phyloP scores from a whole-genome alignment of 768 basidiomycete genomes.

The Pholiota conissans region DNA sequence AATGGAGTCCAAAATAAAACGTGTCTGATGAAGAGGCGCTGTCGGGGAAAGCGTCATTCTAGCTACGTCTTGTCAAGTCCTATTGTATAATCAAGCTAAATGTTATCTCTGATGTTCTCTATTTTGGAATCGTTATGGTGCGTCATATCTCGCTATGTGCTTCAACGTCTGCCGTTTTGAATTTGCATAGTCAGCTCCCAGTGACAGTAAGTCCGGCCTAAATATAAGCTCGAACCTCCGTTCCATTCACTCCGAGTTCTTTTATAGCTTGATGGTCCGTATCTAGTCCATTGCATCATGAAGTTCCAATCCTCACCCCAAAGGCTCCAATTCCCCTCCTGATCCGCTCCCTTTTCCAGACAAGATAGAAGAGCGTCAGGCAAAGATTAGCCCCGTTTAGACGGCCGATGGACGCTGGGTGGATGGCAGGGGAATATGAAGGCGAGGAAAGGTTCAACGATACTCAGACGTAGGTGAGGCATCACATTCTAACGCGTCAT shows the following conservation, averaged over 20 bases:
- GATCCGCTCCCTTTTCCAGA: too few relatives aligned
- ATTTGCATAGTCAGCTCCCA: too few relatives aligned
- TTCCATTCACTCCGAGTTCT: not conserved
- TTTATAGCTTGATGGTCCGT: not conserved
- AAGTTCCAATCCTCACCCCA: not conserved
- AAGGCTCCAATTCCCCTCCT: too few relatives aligned
- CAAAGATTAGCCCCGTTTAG: too few relatives aligned
- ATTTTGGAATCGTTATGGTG: too few relatives aligned
- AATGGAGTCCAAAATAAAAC: not conserved
- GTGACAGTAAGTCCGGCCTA: not conserved
- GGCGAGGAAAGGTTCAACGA: too few relatives aligned
- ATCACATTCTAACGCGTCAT: too few relatives aligned
- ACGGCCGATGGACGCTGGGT: too few relatives aligned
- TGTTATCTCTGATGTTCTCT: too few relatives aligned
- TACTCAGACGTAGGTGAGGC: too few relatives aligned
- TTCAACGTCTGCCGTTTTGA: not conserved
- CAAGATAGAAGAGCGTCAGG: too few relatives aligned
- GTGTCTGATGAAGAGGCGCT: not conserved
- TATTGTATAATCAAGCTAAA: not conserved
- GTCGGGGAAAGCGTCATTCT: not conserved
- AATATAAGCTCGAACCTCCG: not conserved
- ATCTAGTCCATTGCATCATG: not conserved
- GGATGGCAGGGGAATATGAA: too few relatives aligned
- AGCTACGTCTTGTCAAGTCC: not conserved
- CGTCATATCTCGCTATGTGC: not conserved